These are phyloP conservation scores for Ascochyta pisi DNA, from an alignment of 2,329 filamentous ascomycete species.

Conservation along the genomic window DNA sequence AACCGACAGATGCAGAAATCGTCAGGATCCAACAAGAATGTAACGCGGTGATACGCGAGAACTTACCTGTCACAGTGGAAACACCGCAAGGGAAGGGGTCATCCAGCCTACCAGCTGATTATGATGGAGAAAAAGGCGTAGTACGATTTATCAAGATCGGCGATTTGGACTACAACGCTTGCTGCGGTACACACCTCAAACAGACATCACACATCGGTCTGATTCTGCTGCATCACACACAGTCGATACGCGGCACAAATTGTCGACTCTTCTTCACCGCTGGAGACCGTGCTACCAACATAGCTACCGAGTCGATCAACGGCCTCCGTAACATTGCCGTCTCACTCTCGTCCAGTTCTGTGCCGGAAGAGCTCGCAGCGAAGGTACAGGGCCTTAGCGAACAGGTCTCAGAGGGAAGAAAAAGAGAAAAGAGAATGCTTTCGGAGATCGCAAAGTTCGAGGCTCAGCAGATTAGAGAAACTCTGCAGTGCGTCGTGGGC, in stretches of 20 bases:
- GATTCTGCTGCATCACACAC: slow-evolving; percentile 42
- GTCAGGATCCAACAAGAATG: slow-evolving; percentile 35
- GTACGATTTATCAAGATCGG: slow-evolving; percentile 45
- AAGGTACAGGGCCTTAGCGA: slow-evolving; percentile 36
- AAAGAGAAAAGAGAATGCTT: slow-evolving; percentile 39
- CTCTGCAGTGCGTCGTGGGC: slow-evolving; percentile 19
- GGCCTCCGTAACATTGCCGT: slow-evolving; percentile 36
- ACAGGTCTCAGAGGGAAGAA: slow-evolving; percentile 30
- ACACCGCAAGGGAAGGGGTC: slow-evolving; percentile 36
- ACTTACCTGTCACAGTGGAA: slow-evolving; percentile 40
- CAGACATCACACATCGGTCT: slow-evolving; percentile 41
- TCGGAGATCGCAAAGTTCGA: slow-evolving; percentile 39
- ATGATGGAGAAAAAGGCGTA: slow-evolving; percentile 42
- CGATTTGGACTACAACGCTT: slow-evolving; percentile 44
- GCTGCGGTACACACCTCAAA: slow-evolving; percentile 45
- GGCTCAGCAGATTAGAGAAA: slow-evolving; percentile 30
- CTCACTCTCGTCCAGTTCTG: slow-evolving; percentile 32
- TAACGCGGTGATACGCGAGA: slow-evolving; percentile 37
- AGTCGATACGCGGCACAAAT: slow-evolving; percentile 40
- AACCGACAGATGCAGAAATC: slow-evolving; percentile 36
- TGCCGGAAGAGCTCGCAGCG: slow-evolving; percentile 32
- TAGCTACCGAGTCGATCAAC: slow-evolving; percentile 37
- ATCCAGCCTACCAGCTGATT: slow-evolving; percentile 39
- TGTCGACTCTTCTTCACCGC: slow-evolving; percentile 41
- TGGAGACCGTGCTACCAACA: slow-evolving; percentile 39